A percentile compares a stretch with the other conserved stretches of the same genome.
Evolutionary conservation across 2,329 filamentous ascomycete genomes (phyloP).

Genomic region (Arachnopeziza araneosa): DNA sequence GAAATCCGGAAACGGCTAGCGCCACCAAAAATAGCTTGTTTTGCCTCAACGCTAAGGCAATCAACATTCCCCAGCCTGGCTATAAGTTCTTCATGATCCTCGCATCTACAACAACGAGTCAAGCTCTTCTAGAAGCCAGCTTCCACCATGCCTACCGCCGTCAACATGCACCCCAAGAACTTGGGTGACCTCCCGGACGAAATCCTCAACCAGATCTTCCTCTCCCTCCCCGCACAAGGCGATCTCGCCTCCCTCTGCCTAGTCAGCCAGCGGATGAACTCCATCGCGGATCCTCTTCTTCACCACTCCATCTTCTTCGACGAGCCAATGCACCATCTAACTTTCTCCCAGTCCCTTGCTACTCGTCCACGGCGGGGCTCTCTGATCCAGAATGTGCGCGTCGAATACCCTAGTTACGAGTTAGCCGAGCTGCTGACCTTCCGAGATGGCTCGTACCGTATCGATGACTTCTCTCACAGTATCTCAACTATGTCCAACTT

Average conservation of each 20-base stretch:
- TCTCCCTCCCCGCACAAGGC: slow-evolving; percentile 32
- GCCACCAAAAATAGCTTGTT: not conserved
- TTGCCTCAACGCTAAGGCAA: not conserved
- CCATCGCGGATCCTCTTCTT: slow-evolving; percentile 41
- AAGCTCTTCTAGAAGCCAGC: not conserved
- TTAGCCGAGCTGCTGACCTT: slow-evolving; percentile 38
- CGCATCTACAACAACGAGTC: not conserved
- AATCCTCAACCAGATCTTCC: slow-evolving; percentile 38
- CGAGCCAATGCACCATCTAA: slow-evolving; percentile 42
- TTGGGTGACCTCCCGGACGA: slow-evolving; percentile 32
- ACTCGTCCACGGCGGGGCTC: slow-evolving; percentile 43
- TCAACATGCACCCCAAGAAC: not conserved
- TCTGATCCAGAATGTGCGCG: slow-evolving; percentile 39
- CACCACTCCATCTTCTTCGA: slow-evolving; percentile 43
- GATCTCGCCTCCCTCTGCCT: slow-evolving; percentile 41
- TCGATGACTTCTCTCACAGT: slow-evolving; percentile 41
- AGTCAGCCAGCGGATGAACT: slow-evolving; percentile 39
- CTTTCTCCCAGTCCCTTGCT: slow-evolving; percentile 43
- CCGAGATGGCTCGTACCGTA: slow-evolving; percentile 30
- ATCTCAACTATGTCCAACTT: slow-evolving; percentile 46
- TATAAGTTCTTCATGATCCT: not conserved
- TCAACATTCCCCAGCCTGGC: not conserved
- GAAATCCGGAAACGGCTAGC: not conserved
- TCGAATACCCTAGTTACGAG: slow-evolving; percentile 41
- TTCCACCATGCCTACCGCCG: not conserved